Evolutionary conservation across 2,329 filamentous ascomycete genomes (phyloP), one percentile per base, ranked within the genome.

Genomic region (Escovopsis sp.): DNA sequence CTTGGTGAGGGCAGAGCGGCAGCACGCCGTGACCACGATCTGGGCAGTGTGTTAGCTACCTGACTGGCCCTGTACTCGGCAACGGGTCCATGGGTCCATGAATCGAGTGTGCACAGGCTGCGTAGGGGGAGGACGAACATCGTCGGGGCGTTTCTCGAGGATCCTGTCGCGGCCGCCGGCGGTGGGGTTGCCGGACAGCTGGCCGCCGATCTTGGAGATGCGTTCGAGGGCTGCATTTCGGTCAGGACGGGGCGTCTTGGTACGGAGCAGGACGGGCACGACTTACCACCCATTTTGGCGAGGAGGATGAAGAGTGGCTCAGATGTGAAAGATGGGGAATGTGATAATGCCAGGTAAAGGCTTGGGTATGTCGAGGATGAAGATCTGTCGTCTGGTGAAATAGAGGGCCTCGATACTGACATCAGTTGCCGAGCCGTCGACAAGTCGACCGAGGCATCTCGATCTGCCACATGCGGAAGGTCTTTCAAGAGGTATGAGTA

Each of bases 1-100:
- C 65, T 86, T 93, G 51, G 87, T 94, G 64, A 96, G 80, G 55
- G 91, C 77, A 12, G 86, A 94, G 55, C 91, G 86, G 57, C 95
- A 84, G 53, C 84, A 85, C 52, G 84, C 85, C 48, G 91, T 96
- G 48, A 98, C 79, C 56, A 98, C 91, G 51, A 96, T 77, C 75
- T 80, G 40, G n/a, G 15, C 15, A 15, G 15, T 15, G 15, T 15
- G 15, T 15, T 15, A n/a, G n/a, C n/a, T n/a, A n/a, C n/a, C n/a
- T n/a, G n/a, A n/a, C n/a, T n/a, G n/a, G n/a, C n/a, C n/a, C n/a
- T n/a, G n/a, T n/a, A n/a, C n/a, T n/a, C n/a, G n/a, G n/a, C n/a
- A n/a, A n/a, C n/a, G n/a, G n/a, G n/a, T n/a, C n/a, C n/a, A 15
- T 15, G 15, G 15, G 2, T 15, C 15, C 15, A 15, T 15, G 15